A percentile compares a stretch with the other conserved stretches of the same genome.
Conservation (phyloP, 2,329 filamentous ascomycete species). For the Waltergamsia citrina region DNA sequence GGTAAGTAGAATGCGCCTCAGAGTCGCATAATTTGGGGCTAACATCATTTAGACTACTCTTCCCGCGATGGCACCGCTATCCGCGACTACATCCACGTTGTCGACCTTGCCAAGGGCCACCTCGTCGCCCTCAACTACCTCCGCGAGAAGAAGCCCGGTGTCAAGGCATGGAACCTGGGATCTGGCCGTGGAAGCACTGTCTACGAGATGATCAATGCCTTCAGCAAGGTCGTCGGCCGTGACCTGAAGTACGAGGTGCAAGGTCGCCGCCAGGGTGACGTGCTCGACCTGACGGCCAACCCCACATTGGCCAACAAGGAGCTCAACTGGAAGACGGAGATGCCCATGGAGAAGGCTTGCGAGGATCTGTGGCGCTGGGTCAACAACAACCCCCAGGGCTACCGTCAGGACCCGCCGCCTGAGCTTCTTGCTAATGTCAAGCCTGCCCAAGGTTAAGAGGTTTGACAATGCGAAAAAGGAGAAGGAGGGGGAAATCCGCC, state of each 20-base stretch:
- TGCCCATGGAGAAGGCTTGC: conserved; percentile 87
- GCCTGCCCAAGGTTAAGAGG: conserved; percentile 17
- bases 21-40: conserved; percentile 5
- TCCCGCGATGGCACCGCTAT: conserved; percentile 90
- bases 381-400: conserved; percentile 90
- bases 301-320: conserved; percentile 80
- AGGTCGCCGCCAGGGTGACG: conserved; percentile 75
- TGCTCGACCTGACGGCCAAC: conserved; percentile 90
- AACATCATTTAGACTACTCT: conserved; percentile 59
- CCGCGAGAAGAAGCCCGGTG: conserved; percentile 72
- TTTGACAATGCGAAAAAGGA: conserved; percentile 8
- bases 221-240: conserved; percentile 76
- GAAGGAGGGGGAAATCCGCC: neutral
- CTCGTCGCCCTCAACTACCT: conserved; percentile 86
- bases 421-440: conserved; percentile 62
- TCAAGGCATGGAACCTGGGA: conserved; percentile 93
- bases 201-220: conserved; percentile 94
- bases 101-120: conserved; percentile 81
- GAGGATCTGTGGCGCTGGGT: conserved; percentile 96
- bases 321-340: conserved; percentile 84
- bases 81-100: conserved; percentile 95
- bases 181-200: conserved; percentile 93
- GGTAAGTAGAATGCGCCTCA: conserved; percentile 57
- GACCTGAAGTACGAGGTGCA: conserved; percentile 83
- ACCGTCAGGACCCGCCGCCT: conserved; percentile 82